Conservation (phyloP, 2,329 filamentous ascomycete species). For the Hypomyces rosellus region DNA sequence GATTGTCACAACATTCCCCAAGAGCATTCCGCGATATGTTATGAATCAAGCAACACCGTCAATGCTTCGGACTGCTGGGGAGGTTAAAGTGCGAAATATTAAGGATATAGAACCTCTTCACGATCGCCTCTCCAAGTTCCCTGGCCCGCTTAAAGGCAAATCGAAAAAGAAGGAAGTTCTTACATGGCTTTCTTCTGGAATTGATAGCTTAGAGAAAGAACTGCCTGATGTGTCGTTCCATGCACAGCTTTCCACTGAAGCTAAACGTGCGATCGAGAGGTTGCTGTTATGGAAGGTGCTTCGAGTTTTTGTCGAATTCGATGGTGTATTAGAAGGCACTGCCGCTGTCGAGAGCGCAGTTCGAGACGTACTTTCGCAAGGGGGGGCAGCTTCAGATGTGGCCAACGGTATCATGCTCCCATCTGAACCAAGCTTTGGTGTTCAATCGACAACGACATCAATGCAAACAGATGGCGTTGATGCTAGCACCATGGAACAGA, state of each 20-base stretch:
- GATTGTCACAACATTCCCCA: constrained; percentile 79
- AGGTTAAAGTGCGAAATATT: constrained; percentile 69
- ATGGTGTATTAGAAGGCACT: constrained; percentile 73
- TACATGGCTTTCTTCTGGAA: constrained; percentile 71
- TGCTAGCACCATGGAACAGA: constrained; percentile 59
- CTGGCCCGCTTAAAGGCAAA: constrained; percentile 82
- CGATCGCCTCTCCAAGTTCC: constrained; percentile 73
- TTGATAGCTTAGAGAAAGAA: constrained; percentile 63
- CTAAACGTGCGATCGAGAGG: constrained; percentile 72
- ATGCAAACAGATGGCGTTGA: constrained; percentile 63
- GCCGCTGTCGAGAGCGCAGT: constrained; percentile 67
- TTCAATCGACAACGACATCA: constrained; percentile 23
- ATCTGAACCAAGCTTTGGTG: constrained; percentile 18
- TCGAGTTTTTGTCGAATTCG: constrained; percentile 74
- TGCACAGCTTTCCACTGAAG: constrained; percentile 48
- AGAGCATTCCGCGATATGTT: constrained; percentile 78
- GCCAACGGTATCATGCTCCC: constrained; percentile 22
- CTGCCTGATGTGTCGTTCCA: constrained; percentile 43
- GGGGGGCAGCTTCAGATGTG: constrained; percentile 21
- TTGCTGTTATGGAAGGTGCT: constrained; percentile 83
- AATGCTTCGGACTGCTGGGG: constrained; percentile 76
- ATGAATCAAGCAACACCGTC: constrained; percentile 66
- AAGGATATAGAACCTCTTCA: constrained; percentile 67
- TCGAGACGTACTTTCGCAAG: constrained; percentile 65
- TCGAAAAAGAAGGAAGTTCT: constrained; percentile 92